Evolutionary conservation across 495 filamentous ascomycete genomes (phyloP).

Genomic region (Trichoderma reesei): DNA sequence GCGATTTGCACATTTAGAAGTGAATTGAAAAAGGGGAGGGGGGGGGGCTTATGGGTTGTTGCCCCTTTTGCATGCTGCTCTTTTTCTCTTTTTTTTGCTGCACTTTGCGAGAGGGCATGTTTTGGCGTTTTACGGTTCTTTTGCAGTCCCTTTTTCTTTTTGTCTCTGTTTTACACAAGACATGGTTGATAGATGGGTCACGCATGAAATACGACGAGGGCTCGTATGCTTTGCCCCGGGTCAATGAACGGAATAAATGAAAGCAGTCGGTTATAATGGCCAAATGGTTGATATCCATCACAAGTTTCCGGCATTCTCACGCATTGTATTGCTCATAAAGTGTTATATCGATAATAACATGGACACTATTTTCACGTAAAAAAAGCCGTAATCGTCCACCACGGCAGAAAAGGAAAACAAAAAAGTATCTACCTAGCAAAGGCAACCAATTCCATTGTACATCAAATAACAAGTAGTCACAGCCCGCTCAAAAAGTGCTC

Average conservation of each 20-base stretch:
- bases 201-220: neutral
- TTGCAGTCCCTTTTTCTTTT: neutral
- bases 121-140: no score
- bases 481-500: constrained; percentile 64
- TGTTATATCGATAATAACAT: neutral
- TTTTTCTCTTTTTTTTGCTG: neutral
- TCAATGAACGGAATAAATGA: no score
- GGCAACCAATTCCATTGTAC: no score
- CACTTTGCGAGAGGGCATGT: neutral
- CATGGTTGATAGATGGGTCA: constrained; percentile 8
- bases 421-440: no score
- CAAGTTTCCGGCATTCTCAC: no score
- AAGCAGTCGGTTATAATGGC: no score
- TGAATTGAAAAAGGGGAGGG: neutral
- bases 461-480: neutral
- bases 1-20: constrained; percentile 17
- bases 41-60: neutral
- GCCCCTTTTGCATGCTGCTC: neutral
- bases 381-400: neutral
- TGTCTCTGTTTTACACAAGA: neutral
- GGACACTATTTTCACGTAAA: neutral
- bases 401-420: neutral
- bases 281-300: no score
- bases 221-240: neutral
- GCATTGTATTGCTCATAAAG: no score